Base-by-base conservation (phyloP, 805 yeast species). In the Zygosaccharomyces siamensis region DNA sequence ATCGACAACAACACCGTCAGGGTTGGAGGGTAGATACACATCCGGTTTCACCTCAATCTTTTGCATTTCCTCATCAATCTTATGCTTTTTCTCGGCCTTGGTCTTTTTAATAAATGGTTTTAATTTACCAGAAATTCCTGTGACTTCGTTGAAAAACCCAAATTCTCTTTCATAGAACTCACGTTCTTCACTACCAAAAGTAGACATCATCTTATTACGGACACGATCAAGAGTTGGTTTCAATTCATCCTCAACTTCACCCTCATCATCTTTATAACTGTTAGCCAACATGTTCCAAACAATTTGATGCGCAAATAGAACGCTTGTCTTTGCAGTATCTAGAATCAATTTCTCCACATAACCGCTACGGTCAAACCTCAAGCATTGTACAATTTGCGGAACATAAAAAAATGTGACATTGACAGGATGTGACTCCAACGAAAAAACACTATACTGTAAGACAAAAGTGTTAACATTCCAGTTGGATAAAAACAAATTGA, bases 251-350 rank as follows among this genome's bases (percentile, higher is more conserved):
- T 95, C 93, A 6, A 78, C 75, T 0, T 80, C 73, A 0, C 89
- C 83, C 7, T 92, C 96, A 58, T 92, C 98, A 63, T 87, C 97
- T 57, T 84, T 85, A 68, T 79, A 93, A 53, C 89, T 80, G 63
- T 95, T 93, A 1, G 99, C 98, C 60, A 85, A 69, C 86, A 93
- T 89, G 62, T 93, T 93, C 99, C 99, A 93, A 47, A 93, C 89
- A 55, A 93, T 90, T 68, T 93, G 99, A 67, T 93, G 99, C 0
- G 98, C 90, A 74, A 93, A 93, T 53, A 92, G 72, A 56, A 87
- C 95, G 24, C 93, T 84, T 11, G 89, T 87, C 62, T 85, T 83
- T 1, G 96, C 97, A 1, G 97, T 88, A 64, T 93, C 98, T 48
- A 92, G 70, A 54, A 93, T 89, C 63, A 86, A 88, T 57, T 89